Evolutionary conservation across 441 rosid species (phyloP).

Genomic region (Erodium texanum): DNA sequence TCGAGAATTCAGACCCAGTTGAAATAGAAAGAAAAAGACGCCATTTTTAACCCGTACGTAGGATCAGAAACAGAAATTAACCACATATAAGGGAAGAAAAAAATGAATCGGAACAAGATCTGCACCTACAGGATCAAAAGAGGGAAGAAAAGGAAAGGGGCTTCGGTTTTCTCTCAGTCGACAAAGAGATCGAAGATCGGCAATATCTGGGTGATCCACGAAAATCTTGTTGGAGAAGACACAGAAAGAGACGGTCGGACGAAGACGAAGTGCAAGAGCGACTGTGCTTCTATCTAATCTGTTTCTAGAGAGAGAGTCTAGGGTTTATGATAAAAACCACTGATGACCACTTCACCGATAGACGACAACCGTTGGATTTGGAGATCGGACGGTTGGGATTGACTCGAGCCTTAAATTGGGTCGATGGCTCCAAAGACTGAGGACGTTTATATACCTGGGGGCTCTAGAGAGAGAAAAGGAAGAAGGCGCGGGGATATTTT

Average conservation of each 20-base stretch:
- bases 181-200: constrained; percentile 12
- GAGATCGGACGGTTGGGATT: constrained; percentile 30
- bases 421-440: constrained; percentile 24
- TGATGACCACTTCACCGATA: constrained; percentile 17
- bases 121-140: background rate
- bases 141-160: background rate
- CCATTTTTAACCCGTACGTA: background rate
- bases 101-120: background rate
- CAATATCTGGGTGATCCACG: constrained; percentile 26
- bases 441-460: background rate
- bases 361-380: constrained; percentile 36
- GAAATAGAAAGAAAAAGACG: background rate
- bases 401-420: constrained; percentile 10
- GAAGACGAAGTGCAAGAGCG: constrained; percentile 1
- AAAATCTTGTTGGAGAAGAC: constrained; percentile 25
- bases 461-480: background rate
- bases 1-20: constrained; percentile 1
- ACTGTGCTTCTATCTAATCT: too few species aligned
- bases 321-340: constrained; percentile 59
- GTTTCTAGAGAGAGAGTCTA: constrained; percentile 27
- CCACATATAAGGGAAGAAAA: too few species aligned
- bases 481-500: constrained; percentile 12
- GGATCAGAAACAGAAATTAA: background rate
- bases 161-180: background rate
- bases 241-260: constrained; percentile 12